Evolutionary conservation across 1,139 yeast genomes (phyloP).

Genomic region (Lodderomyces margitis): DNA sequence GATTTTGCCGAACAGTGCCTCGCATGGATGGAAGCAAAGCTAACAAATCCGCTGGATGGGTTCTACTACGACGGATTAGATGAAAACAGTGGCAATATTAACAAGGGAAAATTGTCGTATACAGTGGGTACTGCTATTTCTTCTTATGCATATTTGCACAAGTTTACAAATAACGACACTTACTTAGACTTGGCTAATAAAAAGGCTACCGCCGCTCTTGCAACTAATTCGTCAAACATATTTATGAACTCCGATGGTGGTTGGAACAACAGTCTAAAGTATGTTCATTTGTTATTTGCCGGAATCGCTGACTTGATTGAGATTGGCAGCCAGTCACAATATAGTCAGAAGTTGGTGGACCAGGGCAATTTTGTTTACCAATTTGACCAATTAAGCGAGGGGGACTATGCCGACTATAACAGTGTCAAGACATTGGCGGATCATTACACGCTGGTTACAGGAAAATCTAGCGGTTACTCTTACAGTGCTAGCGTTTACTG

Average conservation of each 20-base stretch:
- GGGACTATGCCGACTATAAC: conserved; percentile 16
- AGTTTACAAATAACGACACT: conserved; percentile 16
- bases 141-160: conserved; percentile 26
- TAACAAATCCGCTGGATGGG: conserved; percentile 24
- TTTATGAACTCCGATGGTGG: conserved; percentile 25
- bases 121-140: conserved; percentile 37
- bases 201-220: conserved; percentile 10
- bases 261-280: conserved; percentile 27
- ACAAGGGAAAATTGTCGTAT: conserved; percentile 36
- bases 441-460: conserved; percentile 13
- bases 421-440: conserved; percentile 14
- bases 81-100: conserved; percentile 11
- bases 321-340: conserved; percentile 13
- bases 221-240: conserved; percentile 15
- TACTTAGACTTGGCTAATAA: conserved; percentile 16
- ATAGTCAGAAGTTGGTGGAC: conserved; percentile 19
- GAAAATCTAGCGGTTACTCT: conserved; percentile 4
- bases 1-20: conserved; percentile 24
- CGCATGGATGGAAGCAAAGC: conserved; percentile 22
- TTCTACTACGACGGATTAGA: conserved; percentile 29
- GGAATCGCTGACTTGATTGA: conserved; percentile 25
- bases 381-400: conserved; percentile 20
- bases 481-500: conserved; percentile 16
- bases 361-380: conserved; percentile 24
- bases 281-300: conserved; percentile 24